Evolutionary conservation across 345 rosid species (phyloP).

Genomic region (Carallia brachiata): DNA sequence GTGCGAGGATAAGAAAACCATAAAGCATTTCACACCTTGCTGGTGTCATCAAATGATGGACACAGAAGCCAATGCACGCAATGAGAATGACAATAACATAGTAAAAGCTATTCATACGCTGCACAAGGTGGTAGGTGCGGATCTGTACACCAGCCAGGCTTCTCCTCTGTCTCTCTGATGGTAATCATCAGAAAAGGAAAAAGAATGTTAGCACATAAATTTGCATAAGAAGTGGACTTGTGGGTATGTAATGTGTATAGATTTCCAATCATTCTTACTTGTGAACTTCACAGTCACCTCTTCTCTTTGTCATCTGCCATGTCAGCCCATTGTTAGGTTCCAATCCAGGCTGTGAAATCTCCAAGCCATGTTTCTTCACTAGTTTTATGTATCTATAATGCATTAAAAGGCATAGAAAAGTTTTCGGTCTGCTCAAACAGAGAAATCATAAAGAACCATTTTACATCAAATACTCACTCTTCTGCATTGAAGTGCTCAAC

Average conservation of each 20-base stretch:
- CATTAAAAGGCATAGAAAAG: slow-evolving; percentile 3
- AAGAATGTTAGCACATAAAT: not conserved
- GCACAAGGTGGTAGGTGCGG: slow-evolving; percentile 97
- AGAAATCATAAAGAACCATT: not conserved
- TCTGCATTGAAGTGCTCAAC: slow-evolving; percentile 91
- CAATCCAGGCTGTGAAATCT: slow-evolving; percentile 96
- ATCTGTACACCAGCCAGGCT: slow-evolving; percentile 84
- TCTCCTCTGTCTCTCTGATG: slow-evolving; percentile 72
- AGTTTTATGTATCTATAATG: slow-evolving; percentile 64
- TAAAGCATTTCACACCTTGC: not conserved
- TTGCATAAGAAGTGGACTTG: not conserved
- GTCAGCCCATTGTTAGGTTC: slow-evolving; percentile 78
- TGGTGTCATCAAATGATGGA: not conserved
- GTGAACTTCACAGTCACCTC: slow-evolving; percentile 85
- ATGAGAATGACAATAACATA: slow-evolving; percentile 9
- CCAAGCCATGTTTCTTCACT: slow-evolving; percentile 89
- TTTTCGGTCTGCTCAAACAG: slow-evolving; percentile 8
- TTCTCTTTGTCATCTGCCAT: slow-evolving; percentile 96
- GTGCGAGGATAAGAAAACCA: not conserved
- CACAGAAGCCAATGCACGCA: not conserved
- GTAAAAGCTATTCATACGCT: slow-evolving; percentile 54
- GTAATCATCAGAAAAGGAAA: slow-evolving; percentile 20
- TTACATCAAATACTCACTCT: slow-evolving; percentile 52
- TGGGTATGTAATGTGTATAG: not conserved
- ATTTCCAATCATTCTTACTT: slow-evolving; percentile 48